These are phyloP conservation scores for Kodamaea hsintzibuensis DNA, from an alignment of 805 yeast species.

Conservation along the genomic window DNA sequence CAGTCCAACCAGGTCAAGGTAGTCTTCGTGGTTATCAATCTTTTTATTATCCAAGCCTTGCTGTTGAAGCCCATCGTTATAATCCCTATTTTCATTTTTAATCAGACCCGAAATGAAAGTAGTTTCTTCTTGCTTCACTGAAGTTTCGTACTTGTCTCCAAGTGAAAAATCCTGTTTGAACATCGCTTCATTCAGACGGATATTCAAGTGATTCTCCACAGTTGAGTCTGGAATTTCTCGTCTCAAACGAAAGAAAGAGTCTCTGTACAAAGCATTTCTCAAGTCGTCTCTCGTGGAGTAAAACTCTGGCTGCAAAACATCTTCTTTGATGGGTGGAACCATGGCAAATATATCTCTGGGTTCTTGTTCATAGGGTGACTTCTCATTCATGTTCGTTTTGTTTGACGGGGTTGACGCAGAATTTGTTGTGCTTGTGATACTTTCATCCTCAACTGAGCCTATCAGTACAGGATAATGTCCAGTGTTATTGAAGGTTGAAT, in stretches of 20 bases:
- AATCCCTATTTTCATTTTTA: neutral
- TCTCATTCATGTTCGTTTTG: neutral
- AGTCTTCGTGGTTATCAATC: neutral
- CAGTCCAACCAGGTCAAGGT: neutral
- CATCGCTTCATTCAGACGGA: neutral
- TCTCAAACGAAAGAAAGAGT: conserved; percentile 8
- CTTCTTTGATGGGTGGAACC: conserved; percentile 13
- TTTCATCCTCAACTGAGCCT: neutral
- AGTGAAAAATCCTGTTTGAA: neutral
- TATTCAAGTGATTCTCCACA: neutral
- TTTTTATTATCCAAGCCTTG: neutral
- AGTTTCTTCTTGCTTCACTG: neutral
- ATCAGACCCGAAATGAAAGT: neutral
- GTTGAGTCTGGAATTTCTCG: neutral
- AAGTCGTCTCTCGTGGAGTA: conserved; percentile 13
- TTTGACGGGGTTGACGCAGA: conserved; percentile 1
- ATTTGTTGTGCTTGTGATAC: neutral
- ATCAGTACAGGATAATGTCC: neutral
- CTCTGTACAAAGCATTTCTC: conserved; percentile 13
- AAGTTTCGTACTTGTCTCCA: neutral
- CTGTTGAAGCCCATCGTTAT: neutral
- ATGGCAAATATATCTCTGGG: conserved; percentile 13
- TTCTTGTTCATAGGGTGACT: neutral
- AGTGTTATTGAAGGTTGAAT: neutral
- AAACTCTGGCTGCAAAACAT: conserved; percentile 13